A percentile compares a stretch with the other conserved stretches of the same genome.
Conservation (phyloP, 1,139 yeast genomes). For the Hanseniaspora uvarum region DNA sequence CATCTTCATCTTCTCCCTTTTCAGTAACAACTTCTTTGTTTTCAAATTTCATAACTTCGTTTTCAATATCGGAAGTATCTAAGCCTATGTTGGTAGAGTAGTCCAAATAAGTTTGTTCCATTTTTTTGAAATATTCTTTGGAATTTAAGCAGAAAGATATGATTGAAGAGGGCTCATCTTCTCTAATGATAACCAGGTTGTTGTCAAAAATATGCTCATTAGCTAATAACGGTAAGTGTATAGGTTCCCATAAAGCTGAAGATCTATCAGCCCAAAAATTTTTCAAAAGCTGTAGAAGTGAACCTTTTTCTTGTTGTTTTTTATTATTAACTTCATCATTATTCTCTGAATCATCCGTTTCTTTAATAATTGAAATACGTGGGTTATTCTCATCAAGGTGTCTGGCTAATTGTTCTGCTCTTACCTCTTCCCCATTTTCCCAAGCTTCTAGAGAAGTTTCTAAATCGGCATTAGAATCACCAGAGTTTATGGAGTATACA, state of each 20-base stretch:
- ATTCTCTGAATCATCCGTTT: conserved; percentile 20
- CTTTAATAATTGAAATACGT: conserved; percentile 17
- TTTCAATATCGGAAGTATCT: conserved; percentile 16
- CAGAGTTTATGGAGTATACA: conserved; percentile 20
- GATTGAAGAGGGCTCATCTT: conserved; percentile 91
- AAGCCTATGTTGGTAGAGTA: conserved; percentile 11
- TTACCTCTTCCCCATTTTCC: conserved; percentile 18
- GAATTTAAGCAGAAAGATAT: conserved; percentile 88
- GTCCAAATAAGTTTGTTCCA: conserved; percentile 27
- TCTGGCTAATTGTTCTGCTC: conserved; percentile 15
- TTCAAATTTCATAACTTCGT: conserved; percentile 17
- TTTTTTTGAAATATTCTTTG: conserved; percentile 64
- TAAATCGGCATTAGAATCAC: conserved; percentile 21
- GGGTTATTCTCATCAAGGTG: conserved; percentile 19
- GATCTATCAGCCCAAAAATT: conserved; percentile 97
- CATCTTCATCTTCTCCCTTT: conserved; percentile 6
- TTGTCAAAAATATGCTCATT: conserved; percentile 90
- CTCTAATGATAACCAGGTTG: conserved; percentile 86
- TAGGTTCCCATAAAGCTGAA: conserved; percentile 89
- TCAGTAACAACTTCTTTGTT: conserved; percentile 19
- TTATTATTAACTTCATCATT: conserved; percentile 18
- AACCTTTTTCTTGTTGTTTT: conserved; percentile 52
- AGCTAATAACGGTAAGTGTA: conserved; percentile 68
- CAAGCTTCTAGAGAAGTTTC: background rate
- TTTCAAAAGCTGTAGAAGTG: conserved; percentile 72